Evolutionary conservation across 441 rosid species (phyloP), one percentile per base, ranked within the genome.

Genomic region (Bocquillonia castaneifolia): DNA sequence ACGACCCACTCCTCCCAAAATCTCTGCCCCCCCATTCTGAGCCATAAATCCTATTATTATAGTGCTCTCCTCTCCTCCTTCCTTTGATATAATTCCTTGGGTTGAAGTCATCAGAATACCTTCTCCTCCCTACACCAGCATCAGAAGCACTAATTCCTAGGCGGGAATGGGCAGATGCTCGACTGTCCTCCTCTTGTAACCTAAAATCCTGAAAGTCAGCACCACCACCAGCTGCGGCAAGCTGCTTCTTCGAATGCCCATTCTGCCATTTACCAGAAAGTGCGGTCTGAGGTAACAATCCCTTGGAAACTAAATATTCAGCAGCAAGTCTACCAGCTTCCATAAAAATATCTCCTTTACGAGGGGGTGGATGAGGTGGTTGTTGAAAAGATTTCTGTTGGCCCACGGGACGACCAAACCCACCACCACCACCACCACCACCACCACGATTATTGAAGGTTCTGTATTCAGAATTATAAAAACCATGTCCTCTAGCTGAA

Each of bases 281-380:
- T 75, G 76, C 82, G 71, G 73, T 80, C 12, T 84, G 79, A 17
- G 96, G 84, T 52, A 90, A 64, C 62, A 85, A 72, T 40, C 97
- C 97, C 77, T 86, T 89, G 75, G 94, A 88, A 65, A 87, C 96
- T 77, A 94, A 84, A 74, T 91, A 91, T 79, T 94, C 97, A 1
- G 90, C 87, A 0, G 97, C 99, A 67, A 94, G 89, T 68, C 91
- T 87, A 48, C 99, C 97, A 6, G 97, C 99, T 79, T 91, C 93
- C 89, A 91, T 80, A 77, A 91, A 81, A 58, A 91, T 69, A 58
- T 83, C 88, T 9, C 81, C 78, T 74, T 81, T 82, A 9, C 81
- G 87, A 14, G 81, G 88, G 5, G 79, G 77, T 0, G 85, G 74
- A 25, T 84, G 83, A 40, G 90, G 84, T 48, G 83, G 83, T 42